A percentile compares a stretch with the other conserved stretches of the same genome.
Evolutionary conservation across 2,329 filamentous ascomycete genomes (phyloP).

Genomic region (Coniochaeta sp.): DNA sequence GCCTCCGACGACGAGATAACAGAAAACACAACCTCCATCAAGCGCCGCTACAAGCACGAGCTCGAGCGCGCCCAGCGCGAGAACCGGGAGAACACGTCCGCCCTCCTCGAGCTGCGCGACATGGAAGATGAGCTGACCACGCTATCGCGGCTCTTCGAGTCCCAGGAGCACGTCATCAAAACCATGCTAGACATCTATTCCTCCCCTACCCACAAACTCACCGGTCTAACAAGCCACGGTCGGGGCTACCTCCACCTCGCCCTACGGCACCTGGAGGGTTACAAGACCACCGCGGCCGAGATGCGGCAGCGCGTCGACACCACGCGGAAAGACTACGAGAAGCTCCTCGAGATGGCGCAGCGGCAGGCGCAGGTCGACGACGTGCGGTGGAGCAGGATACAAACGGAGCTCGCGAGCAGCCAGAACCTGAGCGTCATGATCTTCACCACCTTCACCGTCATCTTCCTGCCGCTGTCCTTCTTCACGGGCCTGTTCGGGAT

Average conservation of each 20-base stretch:
- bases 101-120: slow-evolving; percentile 55
- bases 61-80: slow-evolving; percentile 41
- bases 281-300: slow-evolving; percentile 43
- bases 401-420: slow-evolving; percentile 55
- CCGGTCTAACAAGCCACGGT: slow-evolving; percentile 35
- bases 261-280: slow-evolving; percentile 45
- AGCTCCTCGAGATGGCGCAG: slow-evolving; percentile 60
- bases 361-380: slow-evolving; percentile 61
- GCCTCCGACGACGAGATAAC: slow-evolving; percentile 20
- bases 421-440: slow-evolving; percentile 60
- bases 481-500: slow-evolving; percentile 61
- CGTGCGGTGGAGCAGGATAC: slow-evolving; percentile 53
- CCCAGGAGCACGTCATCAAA: slow-evolving; percentile 43
- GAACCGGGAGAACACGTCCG: slow-evolving; percentile 57
- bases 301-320: slow-evolving; percentile 52
- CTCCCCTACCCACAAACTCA: slow-evolving; percentile 27
- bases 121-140: slow-evolving; percentile 58
- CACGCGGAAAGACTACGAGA: slow-evolving; percentile 57
- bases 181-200: slow-evolving; percentile 38
- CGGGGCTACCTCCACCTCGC: slow-evolving; percentile 46
- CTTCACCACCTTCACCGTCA: slow-evolving; percentile 57
- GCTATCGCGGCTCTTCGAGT: slow-evolving; percentile 48
- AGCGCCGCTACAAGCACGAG: slow-evolving; percentile 32
- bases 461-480: slow-evolving; percentile 58
- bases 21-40: slow-evolving; percentile 34